phyloP scores from a whole-genome alignment of 2,329 filamentous ascomycete genomes.

The Aspergillus aculeatus region DNA sequence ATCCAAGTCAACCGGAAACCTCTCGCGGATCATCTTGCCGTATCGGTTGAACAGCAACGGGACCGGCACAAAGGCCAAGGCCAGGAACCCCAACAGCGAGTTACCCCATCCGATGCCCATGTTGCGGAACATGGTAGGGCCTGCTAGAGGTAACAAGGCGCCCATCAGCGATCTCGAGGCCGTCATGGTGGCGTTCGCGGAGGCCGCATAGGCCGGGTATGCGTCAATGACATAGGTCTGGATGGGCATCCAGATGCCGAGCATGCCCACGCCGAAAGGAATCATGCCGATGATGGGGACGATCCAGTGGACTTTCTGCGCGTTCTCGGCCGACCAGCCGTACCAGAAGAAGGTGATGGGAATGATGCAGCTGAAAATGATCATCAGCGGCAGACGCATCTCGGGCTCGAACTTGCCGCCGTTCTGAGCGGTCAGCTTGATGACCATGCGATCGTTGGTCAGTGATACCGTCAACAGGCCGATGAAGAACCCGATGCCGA shows the following conservation, averaged over 20 bases:
- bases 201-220: constrained; percentile 47
- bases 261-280: constrained; percentile 56
- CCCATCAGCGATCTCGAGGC: constrained; percentile 56
- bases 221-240: constrained; percentile 64
- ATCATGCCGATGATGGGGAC: constrained; percentile 60
- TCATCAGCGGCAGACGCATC: constrained; percentile 55
- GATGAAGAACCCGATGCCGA: constrained; percentile 44
- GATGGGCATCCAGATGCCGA: constrained; percentile 56
- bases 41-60: constrained; percentile 15
- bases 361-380: constrained; percentile 54
- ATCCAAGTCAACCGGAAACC: constrained; percentile 8
- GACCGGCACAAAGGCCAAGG: constrained; percentile 49
- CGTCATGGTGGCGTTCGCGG: constrained; percentile 54
- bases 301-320: constrained; percentile 53
- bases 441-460: constrained; percentile 34
- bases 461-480: constrained; percentile 39
- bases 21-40: constrained; percentile 11
- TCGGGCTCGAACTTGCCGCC: constrained; percentile 47
- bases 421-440: constrained; percentile 33
- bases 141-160: constrained; percentile 61
- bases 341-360: constrained; percentile 59
- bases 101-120: constrained; percentile 52
- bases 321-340: constrained; percentile 56
- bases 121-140: constrained; percentile 48
- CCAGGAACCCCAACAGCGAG: constrained; percentile 55